Conservation (phyloP, 495 filamentous ascomycete genomes). For the Penicillium lividum region DNA sequence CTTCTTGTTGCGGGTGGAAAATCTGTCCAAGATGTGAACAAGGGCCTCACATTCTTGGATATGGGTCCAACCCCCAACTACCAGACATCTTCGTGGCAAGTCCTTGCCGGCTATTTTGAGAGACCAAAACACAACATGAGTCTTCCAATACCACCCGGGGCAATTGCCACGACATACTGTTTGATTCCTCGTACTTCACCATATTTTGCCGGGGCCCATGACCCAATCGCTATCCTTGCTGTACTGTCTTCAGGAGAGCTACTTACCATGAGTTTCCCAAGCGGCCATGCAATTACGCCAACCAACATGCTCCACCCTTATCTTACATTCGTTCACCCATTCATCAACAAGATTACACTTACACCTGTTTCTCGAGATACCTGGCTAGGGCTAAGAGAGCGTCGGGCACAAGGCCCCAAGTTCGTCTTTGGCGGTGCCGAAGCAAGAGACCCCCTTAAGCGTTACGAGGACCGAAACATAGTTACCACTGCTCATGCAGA, state of each 20-base stretch:
- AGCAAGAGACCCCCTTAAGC: conserved; percentile 62
- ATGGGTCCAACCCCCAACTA: conserved; percentile 87
- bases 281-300: conserved; percentile 83
- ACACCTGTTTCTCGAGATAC: conserved; percentile 69
- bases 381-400: conserved; percentile 90
- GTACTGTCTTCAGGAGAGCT: conserved; percentile 85
- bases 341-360: conserved; percentile 67
- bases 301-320: conserved; percentile 88
- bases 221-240: conserved; percentile 81
- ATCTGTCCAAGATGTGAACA: conserved; percentile 58
- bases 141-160: conserved; percentile 78
- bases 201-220: conserved; percentile 82
- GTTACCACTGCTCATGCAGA: conserved; percentile 83
- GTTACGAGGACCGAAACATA: conserved; percentile 79
- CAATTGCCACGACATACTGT: conserved; percentile 77
- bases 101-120: conserved; percentile 74
- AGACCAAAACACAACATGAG: conserved; percentile 64
- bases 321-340: conserved; percentile 83
- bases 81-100: conserved; percentile 83
- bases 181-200: conserved; percentile 78
- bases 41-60: conserved; percentile 84
- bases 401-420: conserved; percentile 67
- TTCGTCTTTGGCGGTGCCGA: conserved; percentile 77
- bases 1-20: conserved; percentile 83
- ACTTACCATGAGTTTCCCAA: conserved; percentile 85